Base-by-base conservation (phyloP, 2,329 filamentous ascomycete species). In the Ilyonectria sp. region DNA sequence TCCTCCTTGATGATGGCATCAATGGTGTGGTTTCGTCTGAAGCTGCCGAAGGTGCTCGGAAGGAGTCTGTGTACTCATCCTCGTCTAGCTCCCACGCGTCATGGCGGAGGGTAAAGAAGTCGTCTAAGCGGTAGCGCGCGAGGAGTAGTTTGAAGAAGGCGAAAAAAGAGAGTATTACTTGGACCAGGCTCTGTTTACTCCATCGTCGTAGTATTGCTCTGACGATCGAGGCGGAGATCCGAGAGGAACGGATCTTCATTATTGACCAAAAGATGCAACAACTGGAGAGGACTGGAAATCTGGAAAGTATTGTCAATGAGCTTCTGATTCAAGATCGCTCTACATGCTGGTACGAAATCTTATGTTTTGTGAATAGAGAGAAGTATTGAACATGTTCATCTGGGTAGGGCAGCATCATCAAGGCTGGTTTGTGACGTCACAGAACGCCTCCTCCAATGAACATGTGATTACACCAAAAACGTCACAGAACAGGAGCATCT, bases 151-250 rank as follows among this genome's bases (percentile, higher is more conserved):
- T 77, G 68, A 82, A 81, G 23, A 80, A 33, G 10, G 79, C 74
- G 23, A 80, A 79, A 62, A 83, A 75, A 1, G 79, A 72, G 4
- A 78, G 53, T 15, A 83, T 67, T 35, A 74, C 62, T 37, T 75
- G 78, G 44, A 82, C 56, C n/a, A 78, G 64, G 46, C 71, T 43
- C 74, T 74, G 1, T 78, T 72, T 67, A 50, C 68, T 57, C 60
- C 72, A 29, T 23, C 69, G 71, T 87, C 86, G 85, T 0, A 89
- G 80, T 2, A 85, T 74, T 3, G 87, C 89, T 37, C 86, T 86
- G 13, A 90, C 77, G 2, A 91, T 81, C 26, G 87, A 90, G 4
- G 87, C 87, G 0, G 90, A 90, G 17, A 91, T 83, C 2, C 87
- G 74, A 4, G 72, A 73, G 15, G 78, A 73, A 43, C 77, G 77